A percentile compares a stretch with the other conserved stretches of the same genome.
phyloP scores from a whole-genome alignment of 1,284 basidiomycete genomes.

The Ustilago trichophora region DNA sequence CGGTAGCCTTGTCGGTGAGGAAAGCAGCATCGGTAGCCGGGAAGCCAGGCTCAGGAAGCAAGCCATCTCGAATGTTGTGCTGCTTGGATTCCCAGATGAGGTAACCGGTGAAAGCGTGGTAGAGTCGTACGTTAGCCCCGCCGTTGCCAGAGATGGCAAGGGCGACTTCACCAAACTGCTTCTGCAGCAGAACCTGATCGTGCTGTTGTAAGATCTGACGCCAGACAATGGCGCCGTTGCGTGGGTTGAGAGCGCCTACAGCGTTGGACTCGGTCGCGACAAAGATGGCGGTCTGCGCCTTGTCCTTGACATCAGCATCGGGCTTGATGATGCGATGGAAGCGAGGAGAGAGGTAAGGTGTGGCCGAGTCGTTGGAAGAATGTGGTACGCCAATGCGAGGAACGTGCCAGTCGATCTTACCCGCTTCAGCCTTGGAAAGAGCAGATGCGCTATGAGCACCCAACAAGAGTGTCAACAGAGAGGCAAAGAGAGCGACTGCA shows the following conservation, averaged over 20 bases:
- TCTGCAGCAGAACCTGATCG: slow-evolving; percentile 76
- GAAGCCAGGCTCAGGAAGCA: slow-evolving; percentile 31
- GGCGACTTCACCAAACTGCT: slow-evolving; percentile 69
- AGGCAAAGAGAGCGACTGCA: slow-evolving; percentile 17
- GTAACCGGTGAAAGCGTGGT: slow-evolving; percentile 75
- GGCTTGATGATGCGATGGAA: slow-evolving; percentile 66
- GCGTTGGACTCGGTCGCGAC: slow-evolving; percentile 80
- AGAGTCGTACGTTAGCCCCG: slow-evolving; percentile 76
- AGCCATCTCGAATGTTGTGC: slow-evolving; percentile 37
- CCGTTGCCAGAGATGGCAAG: slow-evolving; percentile 79
- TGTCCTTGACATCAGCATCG: slow-evolving; percentile 48
- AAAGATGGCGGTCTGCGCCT: slow-evolving; percentile 72
- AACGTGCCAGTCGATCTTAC: slow-evolving; percentile 52
- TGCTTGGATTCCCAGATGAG: slow-evolving; percentile 75
- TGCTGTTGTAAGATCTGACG: slow-evolving; percentile 79
- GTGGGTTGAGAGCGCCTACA: slow-evolving; percentile 77
- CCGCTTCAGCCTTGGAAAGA: slow-evolving; percentile 40
- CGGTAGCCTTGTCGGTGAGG: slow-evolving; percentile 24
- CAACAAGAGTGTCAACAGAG: slow-evolving; percentile 14
- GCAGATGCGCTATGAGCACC: slow-evolving; percentile 11
- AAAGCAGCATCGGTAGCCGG: slow-evolving; percentile 51
- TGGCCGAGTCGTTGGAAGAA: slow-evolving; percentile 32
- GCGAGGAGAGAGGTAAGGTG: slow-evolving; percentile 55
- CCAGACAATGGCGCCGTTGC: slow-evolving; percentile 82
- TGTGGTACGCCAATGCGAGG: slow-evolving; percentile 49